These are phyloP conservation scores for Backusella luteola DNA, from an alignment of 192 early-diverging fungal genomes.

Conservation along the genomic window DNA sequence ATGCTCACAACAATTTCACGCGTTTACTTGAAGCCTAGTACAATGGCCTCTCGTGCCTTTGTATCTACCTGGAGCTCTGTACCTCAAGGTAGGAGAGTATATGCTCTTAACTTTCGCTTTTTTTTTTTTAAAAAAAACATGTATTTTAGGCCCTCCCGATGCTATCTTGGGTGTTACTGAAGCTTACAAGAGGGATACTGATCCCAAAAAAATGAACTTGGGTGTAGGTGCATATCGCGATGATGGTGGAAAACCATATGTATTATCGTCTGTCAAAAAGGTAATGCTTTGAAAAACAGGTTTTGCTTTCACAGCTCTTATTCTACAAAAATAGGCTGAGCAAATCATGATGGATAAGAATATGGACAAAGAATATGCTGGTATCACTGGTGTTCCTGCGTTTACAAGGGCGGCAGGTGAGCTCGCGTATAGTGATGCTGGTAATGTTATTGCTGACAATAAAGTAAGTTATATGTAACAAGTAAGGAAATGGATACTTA, in stretches of 20 bases:
- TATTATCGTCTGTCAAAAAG: constrained; percentile 85
- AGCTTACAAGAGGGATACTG: constrained; percentile 88
- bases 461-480: constrained; percentile 42
- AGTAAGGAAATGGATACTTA: background rate
- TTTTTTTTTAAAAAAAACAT: background rate
- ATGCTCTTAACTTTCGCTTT: background rate
- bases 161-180: constrained; percentile 88
- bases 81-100: constrained; percentile 43
- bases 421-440: constrained; percentile 82
- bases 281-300: constrained; percentile 19
- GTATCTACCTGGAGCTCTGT: constrained; percentile 56
- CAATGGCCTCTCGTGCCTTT: constrained; percentile 24
- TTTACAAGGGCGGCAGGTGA: constrained; percentile 83
- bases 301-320: background rate
- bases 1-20: constrained; percentile 35
- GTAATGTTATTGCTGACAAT: constrained; percentile 60
- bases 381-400: constrained; percentile 84
- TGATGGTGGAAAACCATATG: constrained; percentile 89
- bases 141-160: constrained; percentile 61
- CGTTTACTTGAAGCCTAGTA: constrained; percentile 6
- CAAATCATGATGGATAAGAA: constrained; percentile 56
- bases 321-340: constrained; percentile 64
- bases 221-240: constrained; percentile 98
- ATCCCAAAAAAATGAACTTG: constrained; percentile 95
- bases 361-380: constrained; percentile 95